These are phyloP conservation scores for Fusarium irregulare DNA, from an alignment of 2,329 filamentous ascomycete species.

Conservation along the genomic window DNA sequence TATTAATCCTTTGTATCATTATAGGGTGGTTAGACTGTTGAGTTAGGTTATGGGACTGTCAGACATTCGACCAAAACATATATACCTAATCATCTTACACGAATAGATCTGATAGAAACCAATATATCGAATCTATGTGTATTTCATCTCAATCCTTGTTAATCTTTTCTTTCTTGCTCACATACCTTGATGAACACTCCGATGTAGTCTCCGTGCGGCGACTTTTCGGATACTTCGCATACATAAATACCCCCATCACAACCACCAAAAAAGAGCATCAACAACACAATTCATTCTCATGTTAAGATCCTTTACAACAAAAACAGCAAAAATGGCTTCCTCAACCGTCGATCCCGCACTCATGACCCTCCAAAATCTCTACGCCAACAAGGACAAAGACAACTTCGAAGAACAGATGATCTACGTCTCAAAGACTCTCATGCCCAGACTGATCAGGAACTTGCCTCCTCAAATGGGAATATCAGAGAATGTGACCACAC, in stretches of 20 bases:
- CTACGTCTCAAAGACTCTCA: constrained; percentile 33
- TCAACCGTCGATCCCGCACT: constrained; percentile 1
- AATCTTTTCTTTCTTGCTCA: background rate
- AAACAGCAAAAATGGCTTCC: constrained; percentile 21
- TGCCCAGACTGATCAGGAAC: constrained; percentile 33
- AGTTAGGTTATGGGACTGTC: background rate
- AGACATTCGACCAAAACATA: background rate
- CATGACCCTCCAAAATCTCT: constrained; percentile 33
- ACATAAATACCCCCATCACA: constrained; percentile 1
- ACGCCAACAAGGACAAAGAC: constrained; percentile 23
- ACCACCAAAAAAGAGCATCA: background rate
- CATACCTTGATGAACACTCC: constrained; percentile 11
- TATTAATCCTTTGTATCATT: constrained; percentile 5
- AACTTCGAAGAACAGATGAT: constrained; percentile 33
- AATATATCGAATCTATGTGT: rapidly evolving
- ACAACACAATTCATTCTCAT: background rate
- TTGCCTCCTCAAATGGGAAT: constrained; percentile 46
- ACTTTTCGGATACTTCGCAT: constrained; percentile 37
- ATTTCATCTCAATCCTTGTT: rapidly evolving
- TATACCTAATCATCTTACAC: background rate
- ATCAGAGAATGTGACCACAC: constrained; percentile 28
- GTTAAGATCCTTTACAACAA: background rate
- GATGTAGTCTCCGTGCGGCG: constrained; percentile 32
- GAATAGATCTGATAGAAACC: background rate
- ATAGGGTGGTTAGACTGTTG: constrained; percentile 3